Conservation (phyloP, 176 grass and related monocot species). For the Cenchrus purpureus region DNA sequence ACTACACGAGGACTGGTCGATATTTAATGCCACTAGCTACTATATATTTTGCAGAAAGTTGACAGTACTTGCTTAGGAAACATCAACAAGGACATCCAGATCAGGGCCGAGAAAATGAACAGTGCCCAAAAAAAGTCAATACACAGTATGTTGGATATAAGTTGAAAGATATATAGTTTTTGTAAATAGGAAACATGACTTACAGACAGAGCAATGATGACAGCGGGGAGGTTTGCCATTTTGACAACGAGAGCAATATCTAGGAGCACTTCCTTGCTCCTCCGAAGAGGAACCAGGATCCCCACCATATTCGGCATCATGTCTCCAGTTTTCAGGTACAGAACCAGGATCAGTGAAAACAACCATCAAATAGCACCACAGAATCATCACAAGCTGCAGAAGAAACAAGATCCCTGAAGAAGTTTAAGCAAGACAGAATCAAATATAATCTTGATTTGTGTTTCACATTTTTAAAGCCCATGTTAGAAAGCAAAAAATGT, state of each 20-base stretch:
- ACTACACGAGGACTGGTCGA: neutral
- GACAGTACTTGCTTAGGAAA: conserved; percentile 8
- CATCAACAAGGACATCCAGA: neutral
- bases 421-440: conserved; percentile 52
- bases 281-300: conserved; percentile 51
- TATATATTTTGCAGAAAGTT: conserved; percentile 11
- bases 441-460: conserved; percentile 35
- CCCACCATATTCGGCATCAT: conserved; percentile 52
- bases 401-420: conserved; percentile 77
- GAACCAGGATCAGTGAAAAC: conserved; percentile 83
- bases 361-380: conserved; percentile 86
- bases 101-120: neutral
- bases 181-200: conserved; percentile 41
- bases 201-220: conserved; percentile 97
- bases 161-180: conserved; percentile 21
- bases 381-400: conserved; percentile 85
- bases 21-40: neutral
- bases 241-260: conserved; percentile 76
- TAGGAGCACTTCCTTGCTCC: conserved; percentile 47
- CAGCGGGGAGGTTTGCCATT: conserved; percentile 89
- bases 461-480: conserved; percentile 40
- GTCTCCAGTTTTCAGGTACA: conserved; percentile 81
- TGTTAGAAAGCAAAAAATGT: conserved; percentile 25
- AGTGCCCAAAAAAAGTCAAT: neutral
- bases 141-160: neutral